Evolutionary conservation across 1,284 basidiomycete species (phyloP), one percentile per base, ranked within the genome.

Genomic region (Prillingera fragicola): DNA sequence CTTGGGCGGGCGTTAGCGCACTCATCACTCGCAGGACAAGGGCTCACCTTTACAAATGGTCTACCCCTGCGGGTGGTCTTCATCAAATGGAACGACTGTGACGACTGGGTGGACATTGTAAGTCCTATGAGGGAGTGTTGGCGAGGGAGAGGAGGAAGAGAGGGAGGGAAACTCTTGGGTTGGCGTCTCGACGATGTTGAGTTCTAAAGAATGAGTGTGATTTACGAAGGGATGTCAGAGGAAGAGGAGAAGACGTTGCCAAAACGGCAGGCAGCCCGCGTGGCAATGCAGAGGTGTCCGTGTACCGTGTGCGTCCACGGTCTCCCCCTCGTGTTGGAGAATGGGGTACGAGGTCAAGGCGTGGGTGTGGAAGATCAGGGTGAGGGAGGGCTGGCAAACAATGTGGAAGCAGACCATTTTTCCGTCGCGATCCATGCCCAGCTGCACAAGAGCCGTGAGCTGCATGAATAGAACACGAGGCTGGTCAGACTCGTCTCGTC

Each of bases 61-160:
- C 88, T 80, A 59, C 89, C 89, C 65, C 89, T 81, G 75, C 88
- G 87, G 67, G 89, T 92, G 21, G 86, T 91, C 80, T 92, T 92
- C 88, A 94, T 92, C 83, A 92, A 85, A 69, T 92, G 89, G 29
- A 86, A 88, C 41, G 50, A 47, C 15, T 49, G 43, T 13, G 86
- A 88, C 41, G 50, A 47, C 15, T 49, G 43, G n/a, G 52, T 40
- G 15, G 63, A 61, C 57, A 55, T 55, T 47, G 52, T 50, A 55
- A 34, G 43, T 37, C 42, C 24, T 14, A 19, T 10, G 10, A 12
- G 7, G 18, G 37, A 26, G 23, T 1, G 21, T 15, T 25, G 24
- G 26, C 7, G 26, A 28, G 37, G 12, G 15, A 18, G 33, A 21
- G 3, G 23, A n/a, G 2, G 18, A 15, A 8, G 32, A 19, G 18